Evolutionary conservation across 1,139 yeast genomes (phyloP).

Genomic region (Taphrina betulina): DNA sequence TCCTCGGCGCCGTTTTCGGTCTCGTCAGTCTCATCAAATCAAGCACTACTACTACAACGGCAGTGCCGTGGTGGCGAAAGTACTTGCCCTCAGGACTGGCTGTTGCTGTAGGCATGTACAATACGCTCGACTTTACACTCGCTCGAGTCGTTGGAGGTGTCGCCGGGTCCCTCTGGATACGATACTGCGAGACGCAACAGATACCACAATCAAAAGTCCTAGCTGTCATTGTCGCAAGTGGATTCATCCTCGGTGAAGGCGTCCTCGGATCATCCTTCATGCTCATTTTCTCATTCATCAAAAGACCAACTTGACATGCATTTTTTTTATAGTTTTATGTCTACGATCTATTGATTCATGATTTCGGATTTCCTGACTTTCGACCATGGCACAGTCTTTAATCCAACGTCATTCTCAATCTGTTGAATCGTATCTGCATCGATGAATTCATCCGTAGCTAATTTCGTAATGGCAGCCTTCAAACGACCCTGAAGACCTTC

Average conservation of each 20-base stretch:
- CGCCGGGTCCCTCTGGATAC: conserved; percentile 53
- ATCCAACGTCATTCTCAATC: neutral
- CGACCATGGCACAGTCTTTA: neutral
- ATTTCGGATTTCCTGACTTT: no score
- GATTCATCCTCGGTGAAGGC: conserved; percentile 29
- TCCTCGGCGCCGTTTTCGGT: conserved; percentile 69
- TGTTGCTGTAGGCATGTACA: conserved; percentile 93
- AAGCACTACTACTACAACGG: conserved; percentile 36
- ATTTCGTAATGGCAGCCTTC: neutral
- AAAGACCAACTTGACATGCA: no score
- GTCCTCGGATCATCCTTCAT: conserved; percentile 20
- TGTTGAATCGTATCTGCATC: neutral
- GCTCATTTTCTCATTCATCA: conserved; percentile 10
- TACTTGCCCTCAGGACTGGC: conserved; percentile 93
- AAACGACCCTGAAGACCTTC: conserved; percentile 8
- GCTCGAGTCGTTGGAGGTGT: conserved; percentile 91
- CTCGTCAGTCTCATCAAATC: conserved; percentile 56
- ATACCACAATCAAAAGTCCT: conserved; percentile 18
- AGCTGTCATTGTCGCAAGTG: conserved; percentile 26
- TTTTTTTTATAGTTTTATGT: no score
- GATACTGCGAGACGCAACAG: conserved; percentile 45
- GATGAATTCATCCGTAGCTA: neutral
- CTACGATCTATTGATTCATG: no score
- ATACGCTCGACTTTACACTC: conserved; percentile 86
- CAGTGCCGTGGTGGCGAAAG: conserved; percentile 47